These are phyloP conservation scores for Fistulina hepatica DNA, from an alignment of 1,284 basidiomycete species.

Conservation along the genomic window DNA sequence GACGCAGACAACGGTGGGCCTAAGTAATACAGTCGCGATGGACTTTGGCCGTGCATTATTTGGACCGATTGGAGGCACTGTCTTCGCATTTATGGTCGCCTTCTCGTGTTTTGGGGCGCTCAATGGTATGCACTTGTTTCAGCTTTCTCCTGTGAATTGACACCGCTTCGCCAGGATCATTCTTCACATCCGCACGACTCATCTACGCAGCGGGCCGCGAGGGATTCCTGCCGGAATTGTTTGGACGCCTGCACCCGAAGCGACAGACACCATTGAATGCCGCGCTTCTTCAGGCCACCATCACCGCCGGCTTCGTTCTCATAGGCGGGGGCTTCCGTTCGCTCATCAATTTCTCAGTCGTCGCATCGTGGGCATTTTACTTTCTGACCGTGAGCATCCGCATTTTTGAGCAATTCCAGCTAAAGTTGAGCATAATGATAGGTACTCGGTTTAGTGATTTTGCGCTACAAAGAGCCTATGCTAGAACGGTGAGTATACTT, in stretches of 20 bases:
- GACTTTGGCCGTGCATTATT: slow-evolving; percentile 88
- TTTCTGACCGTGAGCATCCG: slow-evolving; percentile 63
- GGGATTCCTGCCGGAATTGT: slow-evolving; percentile 75
- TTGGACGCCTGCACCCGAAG: slow-evolving; percentile 62
- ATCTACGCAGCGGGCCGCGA: slow-evolving; percentile 87
- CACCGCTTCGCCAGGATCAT: slow-evolving; percentile 38
- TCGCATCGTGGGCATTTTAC: slow-evolving; percentile 86
- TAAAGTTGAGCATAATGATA: slow-evolving; percentile 19
- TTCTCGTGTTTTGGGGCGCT: slow-evolving; percentile 91
- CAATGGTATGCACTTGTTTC: slow-evolving; percentile 43
- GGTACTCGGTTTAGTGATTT: slow-evolving; percentile 81
- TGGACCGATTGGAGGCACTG: slow-evolving; percentile 73
- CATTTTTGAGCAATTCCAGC: slow-evolving; percentile 3
- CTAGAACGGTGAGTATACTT: slow-evolving; percentile 54
- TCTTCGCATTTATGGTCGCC: slow-evolving; percentile 87
- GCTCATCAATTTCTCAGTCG: slow-evolving; percentile 81
- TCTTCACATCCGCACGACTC: slow-evolving; percentile 76
- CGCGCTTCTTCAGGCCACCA: slow-evolving; percentile 60
- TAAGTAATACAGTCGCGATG: slow-evolving; percentile 87
- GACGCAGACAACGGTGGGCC: slow-evolving; percentile 46
- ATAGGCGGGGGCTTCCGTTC: slow-evolving; percentile 84
- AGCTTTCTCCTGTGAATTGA: slow-evolving; percentile 2
- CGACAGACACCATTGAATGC: slow-evolving; percentile 82
- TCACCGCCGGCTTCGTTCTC: slow-evolving; percentile 71
- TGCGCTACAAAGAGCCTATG: slow-evolving; percentile 86